These are phyloP conservation scores for Neonectria sp. DNA, from an alignment of 2,329 filamentous ascomycete species.

Conservation along the genomic window DNA sequence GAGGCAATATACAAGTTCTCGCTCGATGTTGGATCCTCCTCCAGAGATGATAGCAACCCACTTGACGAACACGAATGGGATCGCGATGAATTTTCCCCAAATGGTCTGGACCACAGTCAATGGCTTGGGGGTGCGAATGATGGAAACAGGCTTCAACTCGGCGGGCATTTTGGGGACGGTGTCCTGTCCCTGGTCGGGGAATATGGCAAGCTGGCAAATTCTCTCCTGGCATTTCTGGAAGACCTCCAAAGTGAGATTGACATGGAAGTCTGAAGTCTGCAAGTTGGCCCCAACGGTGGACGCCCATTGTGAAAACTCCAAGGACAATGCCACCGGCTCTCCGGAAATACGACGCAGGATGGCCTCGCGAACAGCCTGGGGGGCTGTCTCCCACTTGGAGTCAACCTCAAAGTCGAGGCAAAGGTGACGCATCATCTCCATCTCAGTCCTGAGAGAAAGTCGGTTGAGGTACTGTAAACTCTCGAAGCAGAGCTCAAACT, in stretches of 20 bases:
- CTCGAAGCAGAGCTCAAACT: conserved; percentile 28
- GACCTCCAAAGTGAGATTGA: conserved; percentile 28
- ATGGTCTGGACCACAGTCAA: conserved; percentile 11
- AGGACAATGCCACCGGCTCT: conserved; percentile 18
- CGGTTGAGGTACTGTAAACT: conserved; percentile 19
- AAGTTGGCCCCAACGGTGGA: conserved; percentile 15
- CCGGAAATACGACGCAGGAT: conserved; percentile 27
- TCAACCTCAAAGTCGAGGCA: conserved; percentile 30
- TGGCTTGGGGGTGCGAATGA: conserved; percentile 5
- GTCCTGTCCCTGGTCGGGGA: conserved; percentile 2
- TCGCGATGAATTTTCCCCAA: conserved; percentile 15
- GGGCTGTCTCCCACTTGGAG: conserved; percentile 27
- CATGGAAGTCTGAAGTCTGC: conserved; percentile 28
- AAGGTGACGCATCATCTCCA: conserved; percentile 32
- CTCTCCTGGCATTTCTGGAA: conserved; percentile 28
- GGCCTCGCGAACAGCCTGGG: conserved; percentile 26
- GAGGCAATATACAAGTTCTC: conserved; percentile 31
- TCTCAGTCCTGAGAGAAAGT: conserved; percentile 31
- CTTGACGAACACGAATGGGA: conserved; percentile 28
- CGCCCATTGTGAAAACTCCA: conserved; percentile 25
- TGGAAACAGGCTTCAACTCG: conserved; percentile 16
- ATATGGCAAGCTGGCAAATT: conserved; percentile 10
- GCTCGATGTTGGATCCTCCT: conserved; percentile 31
- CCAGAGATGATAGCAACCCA: conserved; percentile 35
- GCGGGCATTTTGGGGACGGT: conserved; percentile 4